Conservation (phyloP, 768 basidiomycete genomes). For the Suillus weaverae region DNA sequence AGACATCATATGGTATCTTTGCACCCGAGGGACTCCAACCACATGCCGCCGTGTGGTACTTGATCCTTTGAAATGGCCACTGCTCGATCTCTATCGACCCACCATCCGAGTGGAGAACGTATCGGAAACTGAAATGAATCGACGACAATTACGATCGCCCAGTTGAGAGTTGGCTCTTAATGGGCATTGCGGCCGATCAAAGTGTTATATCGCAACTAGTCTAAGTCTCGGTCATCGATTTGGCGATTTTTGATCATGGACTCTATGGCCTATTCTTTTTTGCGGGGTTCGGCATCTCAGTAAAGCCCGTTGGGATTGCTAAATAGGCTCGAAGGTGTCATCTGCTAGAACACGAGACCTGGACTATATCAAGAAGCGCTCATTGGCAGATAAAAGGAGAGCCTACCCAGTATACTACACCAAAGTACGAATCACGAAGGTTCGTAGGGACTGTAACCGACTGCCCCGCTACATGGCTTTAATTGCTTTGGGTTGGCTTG, state of each 20-base stretch:
- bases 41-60: slow-evolving; percentile 53
- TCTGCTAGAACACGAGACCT: background rate
- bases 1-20: slow-evolving; percentile 46
- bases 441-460: background rate
- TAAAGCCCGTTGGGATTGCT: background rate
- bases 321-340: background rate
- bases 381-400: slow-evolving; percentile 5
- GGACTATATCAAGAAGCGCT: background rate
- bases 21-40: slow-evolving; percentile 67
- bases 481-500: background rate
- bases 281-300: background rate
- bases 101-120: slow-evolving; percentile 20
- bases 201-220: no score
- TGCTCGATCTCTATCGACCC: slow-evolving; percentile 46
- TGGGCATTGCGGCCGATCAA: no score
- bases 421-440: background rate
- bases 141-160: no score
- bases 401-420: background rate
- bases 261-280: background rate
- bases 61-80: slow-evolving; percentile 55
- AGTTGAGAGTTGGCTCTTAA: no score
- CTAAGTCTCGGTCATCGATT: no score
- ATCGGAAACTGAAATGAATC: no score
- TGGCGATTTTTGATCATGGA: background rate
- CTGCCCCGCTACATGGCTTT: background rate